These are phyloP conservation scores for Hymenoscyphus fraxineus DNA, from an alignment of 2,329 filamentous ascomycete genomes.

Conservation along the genomic window DNA sequence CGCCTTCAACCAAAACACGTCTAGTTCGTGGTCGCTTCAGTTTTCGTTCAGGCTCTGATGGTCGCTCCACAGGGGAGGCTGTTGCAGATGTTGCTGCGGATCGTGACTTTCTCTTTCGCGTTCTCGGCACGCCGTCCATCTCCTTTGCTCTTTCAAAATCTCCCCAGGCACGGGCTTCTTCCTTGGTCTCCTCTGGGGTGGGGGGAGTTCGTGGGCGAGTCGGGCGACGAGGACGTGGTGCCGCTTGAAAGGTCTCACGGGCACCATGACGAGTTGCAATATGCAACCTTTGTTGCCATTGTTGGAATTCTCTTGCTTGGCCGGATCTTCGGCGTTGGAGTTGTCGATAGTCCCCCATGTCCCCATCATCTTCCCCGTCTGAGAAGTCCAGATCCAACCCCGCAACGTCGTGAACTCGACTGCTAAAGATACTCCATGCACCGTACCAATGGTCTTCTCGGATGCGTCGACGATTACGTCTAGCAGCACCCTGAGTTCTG, in stretches of 20 bases:
- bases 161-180: conserved; percentile 84
- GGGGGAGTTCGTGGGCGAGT: conserved; percentile 46
- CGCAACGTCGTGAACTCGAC: conserved; percentile 61
- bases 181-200: conserved; percentile 64
- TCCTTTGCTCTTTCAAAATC: conserved; percentile 83
- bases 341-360: conserved; percentile 50
- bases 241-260: conserved; percentile 65
- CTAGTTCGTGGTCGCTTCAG: conserved; percentile 83
- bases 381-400: conserved; percentile 82
- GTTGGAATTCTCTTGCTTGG: conserved; percentile 55
- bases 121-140: conserved; percentile 49
- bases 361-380: conserved; percentile 57
- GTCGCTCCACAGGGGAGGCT: conserved; percentile 62
- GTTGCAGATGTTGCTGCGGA: conserved; percentile 69
- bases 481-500: conserved; percentile 57
- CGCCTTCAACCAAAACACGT: conserved; percentile 53
- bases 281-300: conserved; percentile 80
- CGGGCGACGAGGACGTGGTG: conserved; percentile 44
- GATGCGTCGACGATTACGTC: conserved; percentile 54
- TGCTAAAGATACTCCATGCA: conserved; percentile 68
- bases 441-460: conserved; percentile 85
- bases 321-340: conserved; percentile 46
- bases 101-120: conserved; percentile 69
- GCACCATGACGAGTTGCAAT: conserved; percentile 79
- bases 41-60: conserved; percentile 71